phyloP scores from a whole-genome alignment of 2,329 filamentous ascomycete species.

The Trichoderma breve region DNA sequence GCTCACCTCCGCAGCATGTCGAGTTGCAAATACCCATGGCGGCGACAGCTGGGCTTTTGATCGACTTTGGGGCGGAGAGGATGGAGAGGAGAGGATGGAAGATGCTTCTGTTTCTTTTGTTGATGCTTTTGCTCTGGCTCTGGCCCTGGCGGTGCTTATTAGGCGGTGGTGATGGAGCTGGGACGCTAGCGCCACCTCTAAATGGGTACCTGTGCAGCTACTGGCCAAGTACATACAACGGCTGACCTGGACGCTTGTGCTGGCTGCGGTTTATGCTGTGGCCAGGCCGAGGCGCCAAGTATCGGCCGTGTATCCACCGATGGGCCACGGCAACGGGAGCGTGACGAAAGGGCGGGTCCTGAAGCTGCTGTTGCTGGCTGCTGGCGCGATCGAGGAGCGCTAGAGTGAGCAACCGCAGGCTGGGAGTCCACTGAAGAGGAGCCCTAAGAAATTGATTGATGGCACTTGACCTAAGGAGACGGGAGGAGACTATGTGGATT shows the following conservation, averaged over 20 bases:
- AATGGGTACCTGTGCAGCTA: slow-evolving; percentile 6
- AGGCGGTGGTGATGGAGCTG: slow-evolving; percentile 18
- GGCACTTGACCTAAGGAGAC: neutral
- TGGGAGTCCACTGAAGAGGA: neutral
- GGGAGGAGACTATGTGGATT: neutral
- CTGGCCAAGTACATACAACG: neutral
- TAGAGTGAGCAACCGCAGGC: neutral
- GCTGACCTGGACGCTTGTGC: neutral
- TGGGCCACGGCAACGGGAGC: slow-evolving; percentile 19
- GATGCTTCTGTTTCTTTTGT: slow-evolving; percentile 13
- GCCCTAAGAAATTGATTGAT: neutral
- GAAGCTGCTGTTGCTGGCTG: neutral
- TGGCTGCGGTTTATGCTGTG: neutral
- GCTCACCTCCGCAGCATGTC: slow-evolving; percentile 53
- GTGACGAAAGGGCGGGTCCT: slow-evolving; percentile 18
- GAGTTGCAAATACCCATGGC: slow-evolving; percentile 63
- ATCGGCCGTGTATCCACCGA: neutral
- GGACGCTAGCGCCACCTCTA: slow-evolving; percentile 18
- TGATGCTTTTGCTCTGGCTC: slow-evolving; percentile 10
- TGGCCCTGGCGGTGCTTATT: neutral
- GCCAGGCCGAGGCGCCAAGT: neutral
- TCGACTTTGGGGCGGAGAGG: slow-evolving; percentile 9
- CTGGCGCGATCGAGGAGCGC: slow-evolving; percentile 5
- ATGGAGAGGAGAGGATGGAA: neutral
- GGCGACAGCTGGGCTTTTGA: slow-evolving; percentile 20